Evolutionary conservation across 2,329 filamentous ascomycete species (phyloP), one percentile per base, ranked within the genome.

Genomic region (Xylaria sp.): DNA sequence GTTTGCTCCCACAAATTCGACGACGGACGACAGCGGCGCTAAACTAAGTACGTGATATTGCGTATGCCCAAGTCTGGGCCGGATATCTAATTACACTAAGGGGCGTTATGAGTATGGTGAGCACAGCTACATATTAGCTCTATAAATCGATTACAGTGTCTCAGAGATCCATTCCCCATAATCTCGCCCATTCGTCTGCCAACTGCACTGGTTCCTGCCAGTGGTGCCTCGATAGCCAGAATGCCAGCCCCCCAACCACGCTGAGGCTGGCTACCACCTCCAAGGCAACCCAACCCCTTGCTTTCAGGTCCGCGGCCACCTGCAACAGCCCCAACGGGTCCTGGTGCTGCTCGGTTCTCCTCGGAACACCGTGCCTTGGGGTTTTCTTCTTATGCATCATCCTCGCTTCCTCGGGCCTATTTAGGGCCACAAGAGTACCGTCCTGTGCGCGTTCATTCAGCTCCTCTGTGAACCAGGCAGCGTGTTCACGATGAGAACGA

Each of bases 281-380:
- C 37, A 95, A 74, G 1, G 89, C 81, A 43, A 88, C 71, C 76
- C 86, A 86, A 0, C 89, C 83, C 42, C 80, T 82, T 41, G 80
- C 79, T 62, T 81, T 85, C 38, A 95, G 66, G 34, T 85, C 82
- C 18, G 88, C 84, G 2, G 84, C 83, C 59, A 92, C 81, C 57
- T 86, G 80, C 47, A 95, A 78, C 34, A 96, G 71, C 0, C 92
- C 92, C 0, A 96, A 77, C 1, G 92, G 92, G 69, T 97, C 92
- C 54, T 89, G 81, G 29, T 85, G 79, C 21, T 62, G 59, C 45
- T 62, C 50, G 22, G 64, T 66, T 53, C 54, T 62, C 29, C 48
- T 54, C 39, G 60, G 53, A 40, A 18, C 19, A 16, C 39, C 46
- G 16, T 55, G 47, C 40, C 48, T 56, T 42, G 48, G 47, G 3